Evolutionary conservation across 345 rosid genomes (phyloP).

Genomic region (Hirschfeldia incana): DNA sequence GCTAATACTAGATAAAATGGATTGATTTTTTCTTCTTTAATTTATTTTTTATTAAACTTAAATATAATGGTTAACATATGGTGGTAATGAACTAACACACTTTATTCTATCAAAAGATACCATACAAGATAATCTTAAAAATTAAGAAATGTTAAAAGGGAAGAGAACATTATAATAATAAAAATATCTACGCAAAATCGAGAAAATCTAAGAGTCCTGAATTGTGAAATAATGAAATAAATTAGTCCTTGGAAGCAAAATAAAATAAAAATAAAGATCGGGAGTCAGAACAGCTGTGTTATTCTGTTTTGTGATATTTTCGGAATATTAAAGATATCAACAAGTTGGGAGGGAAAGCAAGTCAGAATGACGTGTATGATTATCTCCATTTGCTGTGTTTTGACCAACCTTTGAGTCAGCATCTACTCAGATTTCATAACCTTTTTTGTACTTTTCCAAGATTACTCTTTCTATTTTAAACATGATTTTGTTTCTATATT

Average conservation of each 20-base stretch:
- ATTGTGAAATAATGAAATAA: constrained; percentile 33
- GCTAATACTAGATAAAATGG: not conserved
- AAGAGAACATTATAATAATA: not conserved
- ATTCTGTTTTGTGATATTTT: not conserved
- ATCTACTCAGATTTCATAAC: constrained; percentile 47
- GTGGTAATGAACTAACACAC: not conserved
- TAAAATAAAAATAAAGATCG: not conserved
- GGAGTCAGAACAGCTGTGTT: constrained; percentile 33
- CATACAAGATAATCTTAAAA: not conserved
- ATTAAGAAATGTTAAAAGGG: not conserved
- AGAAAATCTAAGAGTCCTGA: constrained; percentile 29
- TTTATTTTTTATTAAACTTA: not conserved
- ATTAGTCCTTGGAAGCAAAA: constrained; percentile 35
- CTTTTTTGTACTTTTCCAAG: not conserved
- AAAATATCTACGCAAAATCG: not conserved
- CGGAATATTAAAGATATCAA: not conserved
- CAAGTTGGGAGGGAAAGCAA: not conserved
- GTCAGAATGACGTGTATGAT: not conserved
- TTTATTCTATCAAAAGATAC: not conserved
- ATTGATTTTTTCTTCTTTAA: not conserved
- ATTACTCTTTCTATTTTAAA: constrained; percentile 5
- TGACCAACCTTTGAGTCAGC: constrained; percentile 51
- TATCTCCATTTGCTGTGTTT: not conserved
- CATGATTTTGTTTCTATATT: not conserved
- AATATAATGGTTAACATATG: not conserved